These are phyloP conservation scores for Myochromella boudieri DNA, from an alignment of 768 basidiomycete species.

Conservation along the genomic window DNA sequence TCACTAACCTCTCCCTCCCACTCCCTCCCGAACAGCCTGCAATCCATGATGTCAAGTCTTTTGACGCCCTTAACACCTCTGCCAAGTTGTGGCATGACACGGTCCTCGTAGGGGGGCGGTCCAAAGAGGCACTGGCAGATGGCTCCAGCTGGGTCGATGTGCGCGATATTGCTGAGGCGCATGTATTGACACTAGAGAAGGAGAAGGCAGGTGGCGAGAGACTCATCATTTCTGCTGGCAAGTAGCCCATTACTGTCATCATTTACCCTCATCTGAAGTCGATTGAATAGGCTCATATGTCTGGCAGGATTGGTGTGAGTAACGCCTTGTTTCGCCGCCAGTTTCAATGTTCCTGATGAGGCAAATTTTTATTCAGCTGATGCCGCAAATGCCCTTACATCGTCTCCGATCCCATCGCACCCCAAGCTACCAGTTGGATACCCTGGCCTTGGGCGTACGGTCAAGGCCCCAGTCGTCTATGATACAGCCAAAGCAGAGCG, in stretches of 20 bases:
- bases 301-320: neutral
- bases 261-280: too few species aligned
- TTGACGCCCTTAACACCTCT: slow-evolving; percentile 40
- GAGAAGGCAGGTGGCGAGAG: slow-evolving; percentile 56
- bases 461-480: too few species aligned
- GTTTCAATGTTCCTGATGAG: neutral
- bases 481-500: too few species aligned
- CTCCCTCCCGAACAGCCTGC: slow-evolving; percentile 30
- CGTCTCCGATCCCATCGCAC: neutral
- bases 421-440: neutral
- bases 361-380: neutral
- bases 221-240: slow-evolving; percentile 48
- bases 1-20: too few species aligned
- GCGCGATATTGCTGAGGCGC: slow-evolving; percentile 56
- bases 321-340: neutral
- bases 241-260: too few species aligned
- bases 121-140: slow-evolving; percentile 18
- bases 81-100: slow-evolving; percentile 26
- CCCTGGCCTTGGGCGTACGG: too few species aligned
- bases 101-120: slow-evolving; percentile 20
- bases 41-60: slow-evolving; percentile 37
- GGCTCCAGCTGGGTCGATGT: slow-evolving; percentile 47
- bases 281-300: neutral
- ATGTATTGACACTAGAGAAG: slow-evolving; percentile 50
- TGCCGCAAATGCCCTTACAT: neutral